Base-by-base conservation (phyloP, 768 basidiomycete genomes). In the Termitomyces sp. region DNA sequence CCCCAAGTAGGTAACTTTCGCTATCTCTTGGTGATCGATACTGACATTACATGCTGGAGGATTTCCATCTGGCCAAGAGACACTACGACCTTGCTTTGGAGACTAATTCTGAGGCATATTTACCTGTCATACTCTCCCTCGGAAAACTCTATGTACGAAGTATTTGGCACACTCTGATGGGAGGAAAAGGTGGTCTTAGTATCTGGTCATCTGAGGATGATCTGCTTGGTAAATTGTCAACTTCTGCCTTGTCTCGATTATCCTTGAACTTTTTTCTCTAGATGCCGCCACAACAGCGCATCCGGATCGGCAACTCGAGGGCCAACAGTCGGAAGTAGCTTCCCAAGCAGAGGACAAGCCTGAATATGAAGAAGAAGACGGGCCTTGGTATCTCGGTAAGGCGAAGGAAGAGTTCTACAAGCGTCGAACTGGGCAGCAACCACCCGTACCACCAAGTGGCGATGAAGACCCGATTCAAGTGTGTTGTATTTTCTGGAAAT, bases 31-130 rank as follows among this genome's bases (percentile, higher is more conserved):
- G 34, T 12, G 32, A 12, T 40, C 16, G 30, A 28, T 54, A 28
- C 64, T 46, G 35, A 52, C 8, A 16, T 32, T 6, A 44, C 28
- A 37, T 45, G 32, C 51, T 19, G 14, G 61, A 94, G 87, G 97
- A 99, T 70, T 98, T 92, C 76, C 89, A 97, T 69, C 82, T 98
- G 19, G 97, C 97, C 0, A 99, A 98, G 70, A 80, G 97, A 21
- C 89, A 95, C 68, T 98, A 98, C 68, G 97, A 98, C 68, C 71
- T 87, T 53, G 92, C 94, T 5, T 70, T 91, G 42, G 92, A 95
- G 60, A 91, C 90, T 4, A 95, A 95, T 64, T 67, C 75, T 41
- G 94, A 98, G 65, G 95, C 94, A 0, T 94, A 91, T 66, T 73
- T 98, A 23, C 94, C 96, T 0, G 90, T 97, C 45, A 70, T 83